A percentile compares a stretch with the other conserved stretches of the same genome.
Evolutionary conservation across 768 basidiomycete species (phyloP).

Genomic region (Gyrodon lividus): DNA sequence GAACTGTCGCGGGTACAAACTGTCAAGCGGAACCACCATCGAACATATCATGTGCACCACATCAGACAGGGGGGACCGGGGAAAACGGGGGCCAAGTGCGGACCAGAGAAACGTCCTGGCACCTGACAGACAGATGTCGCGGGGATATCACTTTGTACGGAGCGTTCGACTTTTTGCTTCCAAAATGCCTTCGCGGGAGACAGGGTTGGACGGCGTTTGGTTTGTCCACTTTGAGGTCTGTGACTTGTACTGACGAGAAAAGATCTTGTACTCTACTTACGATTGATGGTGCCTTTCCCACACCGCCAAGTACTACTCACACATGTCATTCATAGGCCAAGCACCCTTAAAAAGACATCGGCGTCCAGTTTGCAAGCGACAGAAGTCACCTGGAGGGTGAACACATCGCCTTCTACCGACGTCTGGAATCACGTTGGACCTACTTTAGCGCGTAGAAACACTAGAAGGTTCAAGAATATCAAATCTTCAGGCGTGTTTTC

Average conservation of each 20-base stretch:
- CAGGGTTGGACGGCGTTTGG: not conserved
- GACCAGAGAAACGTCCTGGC: not conserved
- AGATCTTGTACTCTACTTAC: no score
- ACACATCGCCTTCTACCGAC: not conserved
- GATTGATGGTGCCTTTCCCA: not conserved
- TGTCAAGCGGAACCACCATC: not conserved
- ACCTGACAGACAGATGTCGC: not conserved
- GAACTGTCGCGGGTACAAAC: not conserved
- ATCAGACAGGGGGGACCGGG: no score
- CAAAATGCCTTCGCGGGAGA: constrained; percentile 17
- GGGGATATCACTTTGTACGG: not conserved
- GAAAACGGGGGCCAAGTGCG: not conserved
- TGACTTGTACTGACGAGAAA: no score
- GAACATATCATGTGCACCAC: no score
- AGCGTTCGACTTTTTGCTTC: not conserved
- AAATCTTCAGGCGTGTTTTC: not conserved
- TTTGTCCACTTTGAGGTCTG: not conserved
- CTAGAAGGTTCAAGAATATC: not conserved
- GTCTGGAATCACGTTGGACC: not conserved
- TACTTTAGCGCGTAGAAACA: not conserved
- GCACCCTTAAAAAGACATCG: not conserved
- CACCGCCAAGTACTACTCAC: not conserved
- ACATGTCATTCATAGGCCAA: not conserved
- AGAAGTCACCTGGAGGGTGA: not conserved
- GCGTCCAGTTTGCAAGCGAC: not conserved